Evolutionary conservation across 768 basidiomycete genomes (phyloP), one percentile per base, ranked within the genome.

Genomic region (Myochromella boudieri): DNA sequence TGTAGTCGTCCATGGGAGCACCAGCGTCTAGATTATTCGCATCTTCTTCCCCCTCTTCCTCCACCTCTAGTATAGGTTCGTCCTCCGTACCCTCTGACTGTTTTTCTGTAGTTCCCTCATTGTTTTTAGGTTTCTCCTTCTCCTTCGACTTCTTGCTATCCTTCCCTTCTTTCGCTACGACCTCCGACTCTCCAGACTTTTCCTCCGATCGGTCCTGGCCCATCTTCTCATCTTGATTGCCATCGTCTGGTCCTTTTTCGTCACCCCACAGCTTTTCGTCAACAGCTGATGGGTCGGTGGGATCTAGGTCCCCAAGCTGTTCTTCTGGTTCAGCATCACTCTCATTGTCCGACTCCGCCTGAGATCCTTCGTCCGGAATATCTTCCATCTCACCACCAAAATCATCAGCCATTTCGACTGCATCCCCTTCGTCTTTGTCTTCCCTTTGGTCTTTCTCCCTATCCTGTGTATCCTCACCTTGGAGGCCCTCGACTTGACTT

Each of bases 231-330:
- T 83, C 75, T 21, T 65, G 66, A n/a, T 73, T 64, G 17, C 75
- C 68, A 11, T 81, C 75, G 21, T 78, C 72, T 3, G 80, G 75
- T 10, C 79, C 80, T 40, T 72, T 65, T 55, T 95, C 87, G 52
- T 95, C 90, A 15, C 89, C 93, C 95, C 97, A 98, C 55, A 99
- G 72, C 70, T 98, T 97, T 69, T 99, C 95, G 60, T 98, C 95
- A 12, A 97, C 80, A 0, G 85, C 84, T 20, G 81, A 75, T 7
- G 91, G 87, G 67, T 97, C 95, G 14, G 78, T 71, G 2, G 83
- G 78, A 66, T 95, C 92, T 25, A 98, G 68, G 40, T 93, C 78
- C 6, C 82, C 93, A 24, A 95, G 62, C 52, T 84, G 83, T 53
- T 98, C 95, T 33, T 98, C 94, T 14, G 81, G 80, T 15, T 87